phyloP scores from a whole-genome alignment of 2,329 filamentous ascomycete genomes.

The Colletotrichum australisinense region DNA sequence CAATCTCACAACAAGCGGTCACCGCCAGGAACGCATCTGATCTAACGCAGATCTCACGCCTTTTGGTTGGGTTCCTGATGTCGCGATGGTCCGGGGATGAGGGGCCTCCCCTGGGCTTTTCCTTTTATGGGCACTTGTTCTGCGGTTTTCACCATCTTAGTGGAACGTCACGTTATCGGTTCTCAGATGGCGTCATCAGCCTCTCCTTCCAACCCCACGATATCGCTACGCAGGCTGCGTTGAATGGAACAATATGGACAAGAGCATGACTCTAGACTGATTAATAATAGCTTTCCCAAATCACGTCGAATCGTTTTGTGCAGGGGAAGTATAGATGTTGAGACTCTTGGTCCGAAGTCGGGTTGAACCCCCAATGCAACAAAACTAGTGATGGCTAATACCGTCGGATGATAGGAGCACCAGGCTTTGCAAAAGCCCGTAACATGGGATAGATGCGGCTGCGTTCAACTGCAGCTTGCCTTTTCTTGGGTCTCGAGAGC shows the following conservation, averaged over 20 bases:
- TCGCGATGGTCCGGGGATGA: constrained; percentile 1
- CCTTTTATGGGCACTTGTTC: not conserved
- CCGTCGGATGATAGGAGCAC: no score
- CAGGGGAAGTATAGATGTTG: not conserved
- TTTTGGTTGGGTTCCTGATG: not conserved
- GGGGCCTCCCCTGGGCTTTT: not conserved
- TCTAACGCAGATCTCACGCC: not conserved
- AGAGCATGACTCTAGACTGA: not conserved
- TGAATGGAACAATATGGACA: not conserved
- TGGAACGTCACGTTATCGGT: constrained; percentile 27
- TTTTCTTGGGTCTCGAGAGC: no score
- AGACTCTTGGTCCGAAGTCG: no score
- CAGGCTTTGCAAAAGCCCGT: no score
- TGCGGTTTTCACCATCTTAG: constrained; percentile 2
- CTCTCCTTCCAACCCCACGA: constrained; percentile 4
- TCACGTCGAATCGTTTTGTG: not conserved
- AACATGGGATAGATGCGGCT: no score
- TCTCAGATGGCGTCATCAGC: constrained; percentile 26
- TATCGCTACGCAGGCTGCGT: not conserved
- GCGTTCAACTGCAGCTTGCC: no score
- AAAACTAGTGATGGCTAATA: no score
- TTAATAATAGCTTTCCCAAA: not conserved
- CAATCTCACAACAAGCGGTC: constrained; percentile 17
- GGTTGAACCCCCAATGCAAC: no score
- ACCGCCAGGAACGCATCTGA: constrained; percentile 3